Base-by-base conservation (phyloP, 2,329 filamentous ascomycete species). In the Botryotinia calthae region DNA sequence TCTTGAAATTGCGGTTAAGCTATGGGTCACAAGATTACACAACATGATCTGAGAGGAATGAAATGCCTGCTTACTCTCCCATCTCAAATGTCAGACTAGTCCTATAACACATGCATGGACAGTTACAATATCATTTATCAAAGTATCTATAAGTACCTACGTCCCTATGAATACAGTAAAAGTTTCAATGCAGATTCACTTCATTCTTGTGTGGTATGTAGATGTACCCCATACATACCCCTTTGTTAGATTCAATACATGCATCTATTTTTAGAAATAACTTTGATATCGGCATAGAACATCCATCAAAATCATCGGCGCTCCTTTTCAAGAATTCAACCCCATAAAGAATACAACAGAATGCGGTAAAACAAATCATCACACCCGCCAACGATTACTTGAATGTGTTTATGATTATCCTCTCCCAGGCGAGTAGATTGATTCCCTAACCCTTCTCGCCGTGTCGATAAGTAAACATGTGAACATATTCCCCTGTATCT, bases 11-110 rank as follows among this genome's bases (percentile, higher is more conserved):
- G 34, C 51, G 25, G 40, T 56, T 44, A 20, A 56, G 37, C 20
- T 25, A 66, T 54, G 62, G 34, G 64, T 66, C 64, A 40, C 64
- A 66, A 48, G 64, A 66, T 66, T 54, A 28, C 64, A 66, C 64
- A 28, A 54, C 54, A 54, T 25, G 22, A 54, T 66, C 46, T 66
- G 31, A 66, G 34, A 66, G 48, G 46, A 34, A 48, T 31, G 54
- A 54, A 42, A 63, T 48, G n/a, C 59, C 42, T 25, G 67, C 66
- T 48, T 31, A 18, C 59, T 37, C 10, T n/a, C 48, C 12, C 46
- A n/a, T 66, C 12, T 56, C 31, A 37, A 34, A 37, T 66, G 14
- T 37, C 25, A 28, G 25, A 16, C 61, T 42, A 28, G 37, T 42
- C 51, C 25, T 56, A 18, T 34, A 16, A 9, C 1, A 34, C 8